Evolutionary conservation across 2,329 filamentous ascomycete species (phyloP), one percentile per base, ranked within the genome.

Genomic region (Epichloe hybrida): DNA sequence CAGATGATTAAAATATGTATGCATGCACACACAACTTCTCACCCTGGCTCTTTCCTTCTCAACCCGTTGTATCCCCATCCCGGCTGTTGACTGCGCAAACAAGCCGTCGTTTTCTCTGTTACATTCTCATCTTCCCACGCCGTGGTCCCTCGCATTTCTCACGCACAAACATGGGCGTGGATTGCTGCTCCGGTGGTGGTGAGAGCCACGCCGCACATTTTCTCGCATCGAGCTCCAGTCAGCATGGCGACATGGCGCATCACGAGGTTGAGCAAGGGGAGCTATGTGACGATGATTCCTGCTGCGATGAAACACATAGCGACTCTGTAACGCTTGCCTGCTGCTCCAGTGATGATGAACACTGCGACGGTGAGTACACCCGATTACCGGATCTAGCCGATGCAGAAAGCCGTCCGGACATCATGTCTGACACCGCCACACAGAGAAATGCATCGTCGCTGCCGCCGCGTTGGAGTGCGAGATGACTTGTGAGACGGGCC

Each of bases 381-480:
- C 52, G 4, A 27, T 11, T 9, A 21, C 17, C 17, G 21, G 4
- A 15, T 6, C 34, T 44, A 17, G 23, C 4, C 40, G 3, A 13
- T 37, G 27, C n/a, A 35, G 7, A 13, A 40, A 42, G 37, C 47
- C 17, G 47, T 31, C 6, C 27, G 27, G 27, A 31, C 39, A 37
- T 31, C 49, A 31, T 31, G 41, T 43, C 48, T 55, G 8, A 55
- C 37, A 23, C n/a, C n/a, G n/a, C 38, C 12, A 20, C 7, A 3
- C 46, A 65, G 64, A 64, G 40, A 62, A 62, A 41, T 66, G 64
- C 48, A 64, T 66, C 53, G 45, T 59, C 34, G 57, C 61, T 13
- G 61, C 56, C 31, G 64, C 64, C 15, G 59, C 62, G 15, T 52
- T 61, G 11, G 59, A 64, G 52, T 66, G 64, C 48, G 58, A 61